Conservation (phyloP, 331 rosid genomes). For the Telfairia occidentalis region DNA sequence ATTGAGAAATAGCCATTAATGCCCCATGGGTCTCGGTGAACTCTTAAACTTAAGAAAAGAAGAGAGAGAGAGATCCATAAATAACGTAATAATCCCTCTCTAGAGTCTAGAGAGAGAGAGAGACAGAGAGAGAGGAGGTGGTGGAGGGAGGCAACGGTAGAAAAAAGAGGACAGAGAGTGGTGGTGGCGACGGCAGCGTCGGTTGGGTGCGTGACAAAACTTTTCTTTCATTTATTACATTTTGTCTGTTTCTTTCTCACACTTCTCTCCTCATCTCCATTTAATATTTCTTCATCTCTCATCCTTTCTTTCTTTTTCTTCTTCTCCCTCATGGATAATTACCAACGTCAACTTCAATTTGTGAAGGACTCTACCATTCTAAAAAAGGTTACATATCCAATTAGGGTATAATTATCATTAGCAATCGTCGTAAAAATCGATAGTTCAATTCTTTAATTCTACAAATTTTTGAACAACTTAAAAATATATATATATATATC, state of each 20-base stretch:
- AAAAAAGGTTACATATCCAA: no score
- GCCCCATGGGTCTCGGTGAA: no score
- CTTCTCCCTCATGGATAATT: not conserved
- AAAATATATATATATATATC: no score
- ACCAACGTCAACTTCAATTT: not conserved
- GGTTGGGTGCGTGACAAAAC: slow-evolving; percentile 23
- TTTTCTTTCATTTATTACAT: not conserved
- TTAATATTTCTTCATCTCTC: not conserved
- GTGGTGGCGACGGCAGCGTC: slow-evolving; percentile 11
- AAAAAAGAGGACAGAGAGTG: not conserved
- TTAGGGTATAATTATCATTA: no score
- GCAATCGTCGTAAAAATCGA: no score
- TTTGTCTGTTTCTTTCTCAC: not conserved
- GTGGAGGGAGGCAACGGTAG: slow-evolving; percentile 5
- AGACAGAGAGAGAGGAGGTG: no score
- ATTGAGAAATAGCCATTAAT: no score
- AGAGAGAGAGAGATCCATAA: no score
- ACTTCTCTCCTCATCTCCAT: not conserved
- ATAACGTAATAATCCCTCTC: not conserved
- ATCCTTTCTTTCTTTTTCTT: not conserved
- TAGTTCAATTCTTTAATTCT: no score
- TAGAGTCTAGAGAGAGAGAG: not conserved
- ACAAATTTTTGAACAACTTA: no score
- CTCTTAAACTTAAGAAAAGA: no score
- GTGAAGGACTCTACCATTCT: no score